Evolutionary conservation across 331 rosid species (phyloP).

Genomic region (Quercus phellos): DNA sequence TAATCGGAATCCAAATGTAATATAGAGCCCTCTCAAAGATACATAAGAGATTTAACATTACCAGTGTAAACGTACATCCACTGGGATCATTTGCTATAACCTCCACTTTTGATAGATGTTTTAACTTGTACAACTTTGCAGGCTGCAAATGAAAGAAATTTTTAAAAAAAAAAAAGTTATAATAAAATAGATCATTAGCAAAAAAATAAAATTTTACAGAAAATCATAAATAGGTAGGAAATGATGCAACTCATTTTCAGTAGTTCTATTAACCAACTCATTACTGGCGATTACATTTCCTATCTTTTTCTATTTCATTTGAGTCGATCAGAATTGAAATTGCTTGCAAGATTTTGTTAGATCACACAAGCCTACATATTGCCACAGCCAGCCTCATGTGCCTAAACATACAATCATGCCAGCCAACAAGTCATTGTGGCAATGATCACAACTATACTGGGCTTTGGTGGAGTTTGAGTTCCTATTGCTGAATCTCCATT

Average conservation of each 20-base stretch:
- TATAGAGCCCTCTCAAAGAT: neutral
- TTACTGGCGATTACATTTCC: neutral
- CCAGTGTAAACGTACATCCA: conserved; percentile 92
- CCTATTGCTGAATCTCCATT: neutral
- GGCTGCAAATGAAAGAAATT: conserved; percentile 51
- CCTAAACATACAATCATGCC: neutral
- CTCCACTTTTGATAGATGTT: conserved; percentile 94
- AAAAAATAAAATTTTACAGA: conserved; percentile 5
- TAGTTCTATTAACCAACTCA: too few species aligned
- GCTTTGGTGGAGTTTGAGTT: neutral
- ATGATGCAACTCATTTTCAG: neutral
- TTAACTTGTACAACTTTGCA: conserved; percentile 89
- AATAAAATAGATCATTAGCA: conserved; percentile 1
- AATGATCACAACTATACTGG: neutral
- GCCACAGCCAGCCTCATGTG: neutral
- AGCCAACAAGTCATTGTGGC: neutral
- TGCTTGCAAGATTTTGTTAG: neutral
- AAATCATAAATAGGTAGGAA: neutral
- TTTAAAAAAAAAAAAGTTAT: neutral
- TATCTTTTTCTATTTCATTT: neutral
- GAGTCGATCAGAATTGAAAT: neutral
- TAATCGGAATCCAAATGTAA: neutral
- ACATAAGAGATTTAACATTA: conserved; percentile 35
- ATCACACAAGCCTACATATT: neutral
- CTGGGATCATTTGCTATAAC: conserved; percentile 78